Percentiles rank a stretch among this genome's conserved stretches.
These are phyloP conservation scores for Teunomyces cretensis DNA, from an alignment of 805 yeast species.

Conservation along the genomic window DNA sequence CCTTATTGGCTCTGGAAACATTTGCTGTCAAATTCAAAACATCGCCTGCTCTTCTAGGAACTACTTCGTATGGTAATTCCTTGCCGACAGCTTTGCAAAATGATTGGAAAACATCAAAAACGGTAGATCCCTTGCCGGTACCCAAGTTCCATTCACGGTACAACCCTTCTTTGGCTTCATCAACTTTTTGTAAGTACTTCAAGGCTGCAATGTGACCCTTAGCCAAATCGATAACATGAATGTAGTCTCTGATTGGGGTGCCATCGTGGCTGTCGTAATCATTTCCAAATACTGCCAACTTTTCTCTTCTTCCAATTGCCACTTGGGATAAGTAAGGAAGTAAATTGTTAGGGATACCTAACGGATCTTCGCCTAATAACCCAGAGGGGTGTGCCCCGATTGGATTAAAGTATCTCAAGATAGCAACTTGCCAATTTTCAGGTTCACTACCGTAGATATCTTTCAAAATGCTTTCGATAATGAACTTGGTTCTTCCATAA, in stretches of 20 bases:
- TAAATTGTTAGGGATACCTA: conserved; percentile 73
- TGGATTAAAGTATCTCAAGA: conserved; percentile 78
- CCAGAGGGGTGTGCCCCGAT: conserved; percentile 87
- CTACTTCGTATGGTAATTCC: conserved; percentile 63
- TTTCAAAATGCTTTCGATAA: conserved; percentile 60
- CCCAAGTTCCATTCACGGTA: conserved; percentile 83
- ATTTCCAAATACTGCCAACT: conserved; percentile 66
- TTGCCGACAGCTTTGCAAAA: conserved; percentile 66
- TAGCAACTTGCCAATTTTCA: conserved; percentile 51
- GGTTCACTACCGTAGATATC: conserved; percentile 50
- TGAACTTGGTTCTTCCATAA: conserved; percentile 69
- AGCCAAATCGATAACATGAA: conserved; percentile 79
- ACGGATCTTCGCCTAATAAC: conserved; percentile 75
- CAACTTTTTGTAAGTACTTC: conserved; percentile 44
- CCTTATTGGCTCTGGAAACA: conserved; percentile 63
- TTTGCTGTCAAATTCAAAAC: conserved; percentile 74
- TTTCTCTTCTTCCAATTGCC: conserved; percentile 68
- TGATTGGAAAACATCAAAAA: conserved; percentile 64
- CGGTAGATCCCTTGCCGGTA: conserved; percentile 78
- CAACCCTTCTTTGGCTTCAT: conserved; percentile 39
- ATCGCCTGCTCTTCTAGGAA: conserved; percentile 71
- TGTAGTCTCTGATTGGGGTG: conserved; percentile 78
- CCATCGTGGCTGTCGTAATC: conserved; percentile 75
- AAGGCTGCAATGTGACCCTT: conserved; percentile 75
- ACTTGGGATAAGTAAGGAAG: conserved; percentile 77